Conservation (phyloP, 176 grass and related monocot species). For the Guadua angustifolia region DNA sequence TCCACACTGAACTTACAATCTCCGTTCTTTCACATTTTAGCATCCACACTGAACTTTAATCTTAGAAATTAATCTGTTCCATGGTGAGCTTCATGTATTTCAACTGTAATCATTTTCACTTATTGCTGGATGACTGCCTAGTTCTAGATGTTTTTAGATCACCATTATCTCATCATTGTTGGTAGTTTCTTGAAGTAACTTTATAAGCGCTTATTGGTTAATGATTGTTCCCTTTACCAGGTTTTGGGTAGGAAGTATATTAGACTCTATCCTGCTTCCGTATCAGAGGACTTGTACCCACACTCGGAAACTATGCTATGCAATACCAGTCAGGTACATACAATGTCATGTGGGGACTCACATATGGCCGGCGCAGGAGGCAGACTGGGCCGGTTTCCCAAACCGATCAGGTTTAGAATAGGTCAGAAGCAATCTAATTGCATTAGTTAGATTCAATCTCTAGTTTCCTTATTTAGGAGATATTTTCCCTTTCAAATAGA, state of each 20-base stretch:
- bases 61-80: not conserved
- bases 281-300: constrained; percentile 79
- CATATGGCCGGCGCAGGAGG: no score
- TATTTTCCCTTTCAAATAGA: no score
- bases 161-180: constrained; percentile 13
- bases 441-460: no score
- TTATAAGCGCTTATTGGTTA: constrained; percentile 25
- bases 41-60: not conserved
- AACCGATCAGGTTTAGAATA: no score
- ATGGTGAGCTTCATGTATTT: not conserved
- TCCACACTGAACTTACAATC: not conserved
- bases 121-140: not conserved
- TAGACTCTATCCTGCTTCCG: constrained; percentile 82
- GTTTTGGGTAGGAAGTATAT: constrained; percentile 92
- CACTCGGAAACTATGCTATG: constrained; percentile 79
- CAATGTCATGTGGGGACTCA: no score
- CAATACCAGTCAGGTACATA: constrained; percentile 81
- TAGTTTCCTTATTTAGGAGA: no score
- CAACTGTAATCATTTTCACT: not conserved
- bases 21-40: no score
- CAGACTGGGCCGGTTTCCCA: no score
- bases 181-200: not conserved
- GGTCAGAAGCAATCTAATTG: no score
- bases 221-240: constrained; percentile 46
- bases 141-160: constrained; percentile 14